phyloP scores from a whole-genome alignment of 768 basidiomycete genomes.

The Hericium coralloides region DNA sequence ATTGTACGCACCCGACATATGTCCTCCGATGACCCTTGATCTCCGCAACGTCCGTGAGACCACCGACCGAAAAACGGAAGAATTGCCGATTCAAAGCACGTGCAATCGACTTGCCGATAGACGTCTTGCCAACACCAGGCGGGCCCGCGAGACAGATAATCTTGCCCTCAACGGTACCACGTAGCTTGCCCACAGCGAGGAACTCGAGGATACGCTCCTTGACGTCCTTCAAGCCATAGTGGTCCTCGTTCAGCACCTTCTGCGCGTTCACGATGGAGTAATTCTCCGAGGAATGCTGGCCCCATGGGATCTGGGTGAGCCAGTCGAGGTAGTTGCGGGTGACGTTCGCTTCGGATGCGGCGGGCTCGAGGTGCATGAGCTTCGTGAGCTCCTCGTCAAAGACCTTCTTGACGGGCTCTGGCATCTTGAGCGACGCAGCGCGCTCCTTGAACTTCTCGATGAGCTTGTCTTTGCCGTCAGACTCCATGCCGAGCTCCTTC shows the following conservation, averaged over 20 bases:
- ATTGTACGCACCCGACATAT: slow-evolving; percentile 69
- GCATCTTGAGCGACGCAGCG: slow-evolving; percentile 78
- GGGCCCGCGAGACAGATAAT: slow-evolving; percentile 96
- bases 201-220: slow-evolving; percentile 94
- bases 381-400: slow-evolving; percentile 96
- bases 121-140: slow-evolving; percentile 96
- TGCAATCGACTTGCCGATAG: slow-evolving; percentile 91
- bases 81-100: slow-evolving; percentile 86
- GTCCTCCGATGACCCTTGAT: slow-evolving; percentile 97
- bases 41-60: slow-evolving; percentile 95
- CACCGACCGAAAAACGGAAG: slow-evolving; percentile 95
- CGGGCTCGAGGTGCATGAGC: slow-evolving; percentile 81
- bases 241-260: slow-evolving; percentile 85
- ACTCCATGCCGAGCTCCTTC: slow-evolving; percentile 93
- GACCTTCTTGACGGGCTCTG: slow-evolving; percentile 80
- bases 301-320: slow-evolving; percentile 96
- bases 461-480: slow-evolving; percentile 89
- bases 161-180: slow-evolving; percentile 94
- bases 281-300: slow-evolving; percentile 88
- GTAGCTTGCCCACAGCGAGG: slow-evolving; percentile 88
- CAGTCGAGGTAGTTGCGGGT: slow-evolving; percentile 93
- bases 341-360: slow-evolving; percentile 88
- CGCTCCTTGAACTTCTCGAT: slow-evolving; percentile 89
- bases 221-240: slow-evolving; percentile 87
- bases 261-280: slow-evolving; percentile 79